phyloP scores from a whole-genome alignment of 257 asterid species.

The Agastache rugosa region DNA sequence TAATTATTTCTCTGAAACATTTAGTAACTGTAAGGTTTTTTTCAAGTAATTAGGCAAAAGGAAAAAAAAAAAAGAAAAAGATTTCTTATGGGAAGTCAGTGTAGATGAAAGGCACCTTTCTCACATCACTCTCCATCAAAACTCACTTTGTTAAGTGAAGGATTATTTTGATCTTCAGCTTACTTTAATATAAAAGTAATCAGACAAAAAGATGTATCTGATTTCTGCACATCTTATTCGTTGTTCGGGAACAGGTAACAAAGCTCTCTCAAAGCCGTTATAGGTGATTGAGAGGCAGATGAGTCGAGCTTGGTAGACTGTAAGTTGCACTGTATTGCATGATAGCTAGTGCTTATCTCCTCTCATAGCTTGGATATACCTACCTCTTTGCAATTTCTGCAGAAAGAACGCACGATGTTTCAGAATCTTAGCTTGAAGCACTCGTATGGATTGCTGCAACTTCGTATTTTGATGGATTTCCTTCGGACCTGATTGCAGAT shows the following conservation, averaged over 20 bases:
- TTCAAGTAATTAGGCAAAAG: neutral
- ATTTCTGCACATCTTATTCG: slow-evolving; percentile 18
- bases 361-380: no score
- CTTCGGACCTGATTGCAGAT: slow-evolving; percentile 52
- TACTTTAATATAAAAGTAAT: neutral
- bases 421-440: neutral
- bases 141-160: neutral
- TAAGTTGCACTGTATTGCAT: no score
- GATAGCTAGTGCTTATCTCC: no score
- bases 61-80: no score
- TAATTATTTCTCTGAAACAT: slow-evolving; percentile 6
- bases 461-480: neutral
- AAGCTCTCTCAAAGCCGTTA: no score
- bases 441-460: neutral
- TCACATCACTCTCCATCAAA: slow-evolving; percentile 11
- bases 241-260: no score
- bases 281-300: no score
- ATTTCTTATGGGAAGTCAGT: neutral
- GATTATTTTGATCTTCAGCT: neutral
- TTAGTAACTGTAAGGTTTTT: neutral
- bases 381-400: neutral
- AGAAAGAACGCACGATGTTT: neutral
- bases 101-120: neutral
- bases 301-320: no score
- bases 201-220: neutral